Conservation (phyloP, 1,284 basidiomycete genomes). For the Marasmius tenuissimus region DNA sequence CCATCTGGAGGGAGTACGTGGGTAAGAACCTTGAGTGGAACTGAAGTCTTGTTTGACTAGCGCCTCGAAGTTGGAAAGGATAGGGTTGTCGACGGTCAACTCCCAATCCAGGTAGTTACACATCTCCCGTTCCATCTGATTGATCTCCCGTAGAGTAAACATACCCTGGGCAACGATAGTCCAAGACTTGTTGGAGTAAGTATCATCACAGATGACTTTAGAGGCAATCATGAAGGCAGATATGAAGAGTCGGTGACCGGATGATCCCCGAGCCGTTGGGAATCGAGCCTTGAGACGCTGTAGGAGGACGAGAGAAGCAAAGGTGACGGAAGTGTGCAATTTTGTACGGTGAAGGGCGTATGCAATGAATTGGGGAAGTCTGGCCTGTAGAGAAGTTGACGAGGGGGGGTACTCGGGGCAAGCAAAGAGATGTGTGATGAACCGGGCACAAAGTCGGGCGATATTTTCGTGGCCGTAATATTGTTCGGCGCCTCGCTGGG, state of each 20-base stretch:
- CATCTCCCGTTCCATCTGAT: conserved; percentile 96
- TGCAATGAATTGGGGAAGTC: conserved; percentile 81
- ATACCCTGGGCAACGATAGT: conserved; percentile 90
- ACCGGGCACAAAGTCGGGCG: conserved; percentile 65
- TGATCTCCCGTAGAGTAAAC: conserved; percentile 89
- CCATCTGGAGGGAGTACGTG: conserved; percentile 59
- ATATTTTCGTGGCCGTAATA: conserved; percentile 81
- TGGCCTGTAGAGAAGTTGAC: conserved; percentile 53
- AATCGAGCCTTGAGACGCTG: conserved; percentile 89
- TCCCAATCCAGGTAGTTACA: conserved; percentile 93
- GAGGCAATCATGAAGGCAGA: conserved; percentile 93
- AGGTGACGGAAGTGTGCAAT: conserved; percentile 79
- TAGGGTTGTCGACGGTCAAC: conserved; percentile 71
- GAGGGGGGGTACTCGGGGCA: conserved; percentile 66
- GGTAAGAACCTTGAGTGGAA: conserved; percentile 49
- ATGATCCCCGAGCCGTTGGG: conserved; percentile 89
- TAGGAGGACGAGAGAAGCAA: conserved; percentile 82
- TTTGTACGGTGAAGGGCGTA: conserved; percentile 90
- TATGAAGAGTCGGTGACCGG: conserved; percentile 88
- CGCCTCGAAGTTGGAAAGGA: conserved; percentile 63
- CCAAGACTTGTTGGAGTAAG: conserved; percentile 96
- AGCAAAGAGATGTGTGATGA: conserved; percentile 79
- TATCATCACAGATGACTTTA: conserved; percentile 94
- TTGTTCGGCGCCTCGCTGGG: conserved; percentile 45
- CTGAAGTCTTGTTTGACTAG: conserved; percentile 65